Evolutionary conservation across 73 alveolate genomes (phyloP), one percentile per base, ranked within the genome.

Genomic region (Paramecium pentaurelia): DNA sequence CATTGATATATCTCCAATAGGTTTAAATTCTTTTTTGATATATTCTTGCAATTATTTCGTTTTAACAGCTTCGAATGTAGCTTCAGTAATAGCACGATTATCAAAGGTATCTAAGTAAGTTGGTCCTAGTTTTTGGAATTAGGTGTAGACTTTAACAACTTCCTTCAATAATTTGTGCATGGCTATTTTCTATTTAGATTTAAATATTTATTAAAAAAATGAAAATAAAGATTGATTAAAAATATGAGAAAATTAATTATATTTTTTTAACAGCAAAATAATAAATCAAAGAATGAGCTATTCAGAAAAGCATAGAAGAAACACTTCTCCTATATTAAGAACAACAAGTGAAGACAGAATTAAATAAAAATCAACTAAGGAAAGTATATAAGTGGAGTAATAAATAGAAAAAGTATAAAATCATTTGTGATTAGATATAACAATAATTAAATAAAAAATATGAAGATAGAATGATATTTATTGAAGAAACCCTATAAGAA

Each of bases 321-420:
- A 64, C 30, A 25, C 75, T 8, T 80, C 91, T 47, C 91, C 91
- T 44, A 10, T 45, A 5, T 27, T 80, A 3, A 22, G 91, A 4
- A 80, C 91, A 20, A 45, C 91, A 4, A 45, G 77, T 44, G 91
- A 80, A 80, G 91, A 80, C 12, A 80, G 91, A 49, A 80, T n/a
- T 10, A 20, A 40, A 11, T 11, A 14, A 44, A 22, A 42, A 12
- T 45, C 47, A 22, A 16, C 10, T 2, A 80, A 80, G 22, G 77
- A 80, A 22, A 45, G 16, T 9, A 12, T 1, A 40, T 80, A 45
- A 44, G 9, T 80, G 30, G 91, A 80, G 58, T 80, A 80, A 6
- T 49, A 80, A 47, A 22, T 80, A 45, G 77, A 80, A n/a, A 80
- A 80, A 27, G 91, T 80, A 80, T 47, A 28, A 14, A 32, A 45